A percentile compares a stretch with the other conserved stretches of the same genome.
Conservation (phyloP, 2,329 filamentous ascomycete species). For the Talaromyces verruculosus region DNA sequence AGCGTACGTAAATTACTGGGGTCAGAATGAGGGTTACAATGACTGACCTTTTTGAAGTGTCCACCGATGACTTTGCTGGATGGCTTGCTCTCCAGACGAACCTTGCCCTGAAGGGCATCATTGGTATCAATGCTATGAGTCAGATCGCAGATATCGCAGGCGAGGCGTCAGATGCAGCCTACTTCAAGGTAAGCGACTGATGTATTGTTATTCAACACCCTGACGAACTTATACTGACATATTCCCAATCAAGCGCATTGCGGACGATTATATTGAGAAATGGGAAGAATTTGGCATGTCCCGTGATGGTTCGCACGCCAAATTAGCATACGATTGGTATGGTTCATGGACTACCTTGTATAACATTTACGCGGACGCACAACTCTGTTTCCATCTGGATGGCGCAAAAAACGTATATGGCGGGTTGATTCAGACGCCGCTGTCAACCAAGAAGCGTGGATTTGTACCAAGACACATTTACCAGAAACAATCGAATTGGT, state of each 20-base stretch:
- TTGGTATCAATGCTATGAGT: slow-evolving; percentile 77
- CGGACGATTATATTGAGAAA: slow-evolving; percentile 65
- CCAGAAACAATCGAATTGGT: slow-evolving; percentile 77
- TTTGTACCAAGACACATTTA: slow-evolving; percentile 78
- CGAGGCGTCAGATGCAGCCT: slow-evolving; percentile 52
- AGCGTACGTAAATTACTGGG: slow-evolving; percentile 49
- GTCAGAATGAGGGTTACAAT: neutral
- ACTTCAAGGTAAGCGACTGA: slow-evolving; percentile 20
- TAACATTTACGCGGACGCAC: slow-evolving; percentile 76
- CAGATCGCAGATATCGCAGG: slow-evolving; percentile 65
- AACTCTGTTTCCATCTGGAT: slow-evolving; percentile 73
- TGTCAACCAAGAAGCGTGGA: slow-evolving; percentile 40
- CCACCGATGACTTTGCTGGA: slow-evolving; percentile 81
- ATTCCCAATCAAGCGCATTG: slow-evolving; percentile 45
- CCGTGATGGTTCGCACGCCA: slow-evolving; percentile 67
- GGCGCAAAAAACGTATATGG: neutral
- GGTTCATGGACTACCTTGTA: slow-evolving; percentile 83
- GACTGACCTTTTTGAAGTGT: slow-evolving; percentile 49
- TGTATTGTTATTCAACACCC: neutral
- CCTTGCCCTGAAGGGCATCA: slow-evolving; percentile 78
- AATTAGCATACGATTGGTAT: slow-evolving; percentile 76
- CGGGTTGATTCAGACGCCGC: slow-evolving; percentile 27
- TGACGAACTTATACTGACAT: neutral
- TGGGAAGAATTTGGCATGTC: slow-evolving; percentile 74
- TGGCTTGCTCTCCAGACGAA: slow-evolving; percentile 77